Base-by-base conservation (phyloP, 106 monocot genomes). In the Acorus calamus region DNA sequence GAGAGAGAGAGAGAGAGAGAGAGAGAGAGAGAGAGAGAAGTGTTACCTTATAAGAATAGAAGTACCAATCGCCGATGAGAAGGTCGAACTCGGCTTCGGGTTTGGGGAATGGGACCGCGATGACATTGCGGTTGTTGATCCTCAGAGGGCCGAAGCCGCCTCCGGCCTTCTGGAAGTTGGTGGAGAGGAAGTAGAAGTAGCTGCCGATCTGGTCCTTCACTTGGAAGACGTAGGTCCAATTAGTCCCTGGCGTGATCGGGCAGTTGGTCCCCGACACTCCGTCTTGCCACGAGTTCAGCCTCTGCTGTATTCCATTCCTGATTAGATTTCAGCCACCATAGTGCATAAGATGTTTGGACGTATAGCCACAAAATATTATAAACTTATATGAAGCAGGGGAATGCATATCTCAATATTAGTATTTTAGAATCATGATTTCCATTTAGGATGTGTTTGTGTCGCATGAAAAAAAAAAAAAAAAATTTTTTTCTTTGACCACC, bases 21-120 rank as follows among this genome's bases (percentile, higher is more conserved):
- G n/a, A n/a, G 43, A 43, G 28, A 28, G 28, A 28, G 28, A 28
- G 28, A 2, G 7, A 43, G 5, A 45, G 4, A 47, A 0, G 7
- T 14, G 11, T 14, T 42, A 77, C 77, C 77, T 71, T 71, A 54
- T 61, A 77, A n/a, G 61, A 49, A 3, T 4, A 46, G 28, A 42
- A 41, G 49, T 56, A 2, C 79, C 79, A 79, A 14, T 79, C 79
- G 43, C 79, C 79, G 11, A 79, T 74, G 12, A 79, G 66, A 46
- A 79, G 70, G 54, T 69, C 61, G 62, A 79, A 70, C n/a, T 79
- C 79, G 4, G 11, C 74, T 11, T 70, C 74, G 7, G 79, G 79
- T 9, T 61, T 70, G 46, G 4, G 50, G 56, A 74, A 79, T 2
- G 79, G 79, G 6, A 65, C 65, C 11, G 48, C 47, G 41, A 65